Percentiles rank a stretch among this genome's conserved stretches.
These are phyloP conservation scores for Colletotrichum falcatum DNA, from an alignment of 2,329 filamentous ascomycete species.

Conservation along the genomic window DNA sequence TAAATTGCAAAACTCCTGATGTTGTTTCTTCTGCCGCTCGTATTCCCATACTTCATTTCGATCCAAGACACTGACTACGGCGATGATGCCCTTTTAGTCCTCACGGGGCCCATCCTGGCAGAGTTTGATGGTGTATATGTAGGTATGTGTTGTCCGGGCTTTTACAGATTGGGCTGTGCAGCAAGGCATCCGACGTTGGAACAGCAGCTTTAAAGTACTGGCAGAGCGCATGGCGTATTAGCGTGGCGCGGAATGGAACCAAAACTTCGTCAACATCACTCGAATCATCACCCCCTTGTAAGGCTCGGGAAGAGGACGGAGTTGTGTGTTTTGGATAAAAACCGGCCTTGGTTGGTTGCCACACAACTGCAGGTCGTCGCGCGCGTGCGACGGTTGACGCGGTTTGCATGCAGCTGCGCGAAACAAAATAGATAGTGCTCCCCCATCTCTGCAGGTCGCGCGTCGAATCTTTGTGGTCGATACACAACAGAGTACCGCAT, in stretches of 20 bases:
- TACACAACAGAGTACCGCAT: constrained; percentile 11
- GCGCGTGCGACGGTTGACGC: constrained; percentile 14
- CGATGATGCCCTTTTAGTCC: constrained; percentile 16
- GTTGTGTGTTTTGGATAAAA: not conserved
- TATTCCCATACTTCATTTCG: constrained; percentile 16
- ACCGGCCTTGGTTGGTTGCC: constrained; percentile 15
- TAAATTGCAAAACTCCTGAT: not conserved
- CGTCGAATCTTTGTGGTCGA: not conserved
- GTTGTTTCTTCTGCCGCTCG: constrained; percentile 1
- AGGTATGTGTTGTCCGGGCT: not conserved
- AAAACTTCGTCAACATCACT: not conserved
- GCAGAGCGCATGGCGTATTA: constrained; percentile 17
- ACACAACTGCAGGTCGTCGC: constrained; percentile 21
- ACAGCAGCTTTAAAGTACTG: not conserved
- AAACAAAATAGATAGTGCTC: constrained; percentile 21
- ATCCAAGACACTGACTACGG: constrained; percentile 26
- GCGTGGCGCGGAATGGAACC: constrained; percentile 17
- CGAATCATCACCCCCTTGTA: not conserved
- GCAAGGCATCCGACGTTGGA: constrained; percentile 2
- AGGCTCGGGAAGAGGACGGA: not conserved
- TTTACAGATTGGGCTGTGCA: constrained; percentile 3
- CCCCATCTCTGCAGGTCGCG: constrained; percentile 28
- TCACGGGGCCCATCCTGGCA: not conserved
- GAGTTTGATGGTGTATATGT: not conserved
- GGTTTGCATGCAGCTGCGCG: constrained; percentile 26